Base-by-base conservation (phyloP, 2,329 filamentous ascomycete species). In the Ceratocystis eucalypticola region DNA sequence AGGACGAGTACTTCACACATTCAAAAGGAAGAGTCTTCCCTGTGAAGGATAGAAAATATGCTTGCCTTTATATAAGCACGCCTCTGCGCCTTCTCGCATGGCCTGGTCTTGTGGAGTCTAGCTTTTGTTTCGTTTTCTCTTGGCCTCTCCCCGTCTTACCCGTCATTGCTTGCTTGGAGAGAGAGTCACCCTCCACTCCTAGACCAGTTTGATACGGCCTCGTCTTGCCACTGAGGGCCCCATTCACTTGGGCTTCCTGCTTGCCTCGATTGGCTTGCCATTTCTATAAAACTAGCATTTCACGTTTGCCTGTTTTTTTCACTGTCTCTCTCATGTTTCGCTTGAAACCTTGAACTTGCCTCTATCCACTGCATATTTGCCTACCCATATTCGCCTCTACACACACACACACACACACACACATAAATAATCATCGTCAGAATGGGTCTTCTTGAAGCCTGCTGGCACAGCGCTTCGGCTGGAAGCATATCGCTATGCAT, bases 391-490 rank as follows among this genome's bases (percentile, higher is more conserved):
- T 20, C 25, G 6, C 30, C 7, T 15, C 22, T 15, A 46, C 7
- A 20, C 12, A 30, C 37, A 62, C n/a, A 6, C 22, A 28, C 61
- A 48, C 15, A 22, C 59, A 22, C 17, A 30, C 10, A 28, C n/a
- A 33, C 22, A 17, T 20, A 28, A n/a, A n/a, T 46, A 17, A 33
- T 22, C 20, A 37, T 30, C 10, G 7, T 2, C 1, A 57, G 10
- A 5, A 65, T 65, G 63, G 50, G 63, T 17, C 8, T 65, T n/a
- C 44, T 65, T n/a, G 63, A 65, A 30, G 12, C 48, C 5, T 57
- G n/a, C 12, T 65, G 50, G 50, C 20, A 59, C 12, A 57, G 50
- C 17, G 50, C 33, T 37, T 45, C 22, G 1, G 5, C 22, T 30
- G 50, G 50, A n/a, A 30, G 17, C 50, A n/a, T 57, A 10, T 28